These are phyloP conservation scores for Arthonia radiata DNA, from an alignment of 495 filamentous ascomycete genomes.

Conservation along the genomic window DNA sequence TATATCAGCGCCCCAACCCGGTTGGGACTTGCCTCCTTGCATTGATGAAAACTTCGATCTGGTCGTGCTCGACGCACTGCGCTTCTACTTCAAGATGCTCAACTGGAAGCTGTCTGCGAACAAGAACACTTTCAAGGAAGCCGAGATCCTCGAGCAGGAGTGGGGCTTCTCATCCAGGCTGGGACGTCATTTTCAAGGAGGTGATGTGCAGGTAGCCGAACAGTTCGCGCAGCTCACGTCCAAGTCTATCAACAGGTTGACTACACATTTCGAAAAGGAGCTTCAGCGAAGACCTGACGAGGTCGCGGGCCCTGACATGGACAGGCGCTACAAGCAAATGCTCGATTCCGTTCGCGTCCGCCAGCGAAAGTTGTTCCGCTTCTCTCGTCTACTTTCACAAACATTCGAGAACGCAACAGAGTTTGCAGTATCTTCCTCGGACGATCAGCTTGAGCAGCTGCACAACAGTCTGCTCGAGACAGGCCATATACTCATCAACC, in stretches of 20 bases:
- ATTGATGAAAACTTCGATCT: constrained; percentile 91
- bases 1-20: constrained; percentile 65
- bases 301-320: constrained; percentile 55
- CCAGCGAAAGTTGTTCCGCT: constrained; percentile 68
- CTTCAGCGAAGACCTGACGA: constrained; percentile 62
- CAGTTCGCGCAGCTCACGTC: constrained; percentile 83
- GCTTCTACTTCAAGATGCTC: constrained; percentile 91
- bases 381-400: constrained; percentile 67
- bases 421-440: constrained; percentile 52
- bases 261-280: constrained; percentile 75
- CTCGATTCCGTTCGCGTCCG: constrained; percentile 87
- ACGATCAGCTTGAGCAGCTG: constrained; percentile 40
- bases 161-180: constrained; percentile 92
- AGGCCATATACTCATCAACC: constrained; percentile 61
- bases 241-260: constrained; percentile 69
- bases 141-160: constrained; percentile 88
- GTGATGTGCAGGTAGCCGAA: constrained; percentile 94
- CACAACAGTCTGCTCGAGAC: constrained; percentile 62
- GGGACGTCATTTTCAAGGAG: constrained; percentile 63
- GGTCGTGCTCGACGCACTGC: constrained; percentile 85
- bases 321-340: constrained; percentile 84
- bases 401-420: constrained; percentile 92
- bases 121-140: constrained; percentile 97
- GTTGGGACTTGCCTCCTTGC: constrained; percentile 87
- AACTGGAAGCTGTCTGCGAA: constrained; percentile 94